Base-by-base conservation (phyloP, 768 basidiomycete species). In the Russula olivacea region DNA sequence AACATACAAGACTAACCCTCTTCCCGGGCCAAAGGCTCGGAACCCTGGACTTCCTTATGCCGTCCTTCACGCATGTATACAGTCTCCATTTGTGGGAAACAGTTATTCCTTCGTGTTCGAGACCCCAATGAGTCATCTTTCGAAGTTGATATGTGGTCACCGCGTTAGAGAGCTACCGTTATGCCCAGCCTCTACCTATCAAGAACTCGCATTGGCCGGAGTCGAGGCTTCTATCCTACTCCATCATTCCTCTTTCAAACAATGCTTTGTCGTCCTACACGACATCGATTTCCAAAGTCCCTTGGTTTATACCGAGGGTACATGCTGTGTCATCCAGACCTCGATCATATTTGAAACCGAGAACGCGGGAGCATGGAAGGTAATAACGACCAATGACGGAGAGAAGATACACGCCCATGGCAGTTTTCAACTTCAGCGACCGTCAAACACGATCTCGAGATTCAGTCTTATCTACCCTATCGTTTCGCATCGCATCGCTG, bases 111-210 rank as follows among this genome's bases (percentile, higher is more conserved):
- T 82, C 1, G 74, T 79, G 45, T 86, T 85, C 68, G 79, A 85
- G 70, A 83, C 81, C 0, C 80, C 85, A 0, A 77, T 85, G 21
- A 58, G 63, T 4, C 68, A 72, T 48, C 59, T 88, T 8, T 76
- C 75, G 15, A 62, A 68, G 15, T 78, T 76, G 61, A 83, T 89
- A 8, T 64, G 71, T 23, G 85, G 86, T 0, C 87, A 89, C 61
- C 75, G 69, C n/a, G 85, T 88, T 8, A 80, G 59, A 50, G 61
- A 63, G 30, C 65, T 51, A 38, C 76, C 83, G 0, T 75, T 87
- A 5, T 88, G 86, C 66, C 86, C 87, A 11, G 87, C 84, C 1
- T 87, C 85, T 0, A 79, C 87, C 1, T 87, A 87, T 65, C 69
- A 84, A 14, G 85, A 88, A 65, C 78, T 83, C 47, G 81, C 76